Conservation (phyloP, 352 stramenopile species). For the Globisporangium okanoganense region DNA sequence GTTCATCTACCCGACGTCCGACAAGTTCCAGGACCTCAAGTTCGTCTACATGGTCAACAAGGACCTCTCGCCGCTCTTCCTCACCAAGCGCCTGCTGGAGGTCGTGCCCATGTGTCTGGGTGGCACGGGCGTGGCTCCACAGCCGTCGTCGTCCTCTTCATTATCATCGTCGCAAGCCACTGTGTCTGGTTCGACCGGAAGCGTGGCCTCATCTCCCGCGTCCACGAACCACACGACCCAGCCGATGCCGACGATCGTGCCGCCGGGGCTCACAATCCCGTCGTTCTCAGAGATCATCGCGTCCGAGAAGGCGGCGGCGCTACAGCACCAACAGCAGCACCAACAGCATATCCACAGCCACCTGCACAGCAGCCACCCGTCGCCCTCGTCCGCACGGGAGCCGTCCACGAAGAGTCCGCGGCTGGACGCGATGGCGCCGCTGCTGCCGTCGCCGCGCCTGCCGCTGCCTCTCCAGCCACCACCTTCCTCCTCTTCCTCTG, state of each 20-base stretch:
- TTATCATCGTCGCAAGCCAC: not conserved
- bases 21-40: constrained; percentile 83
- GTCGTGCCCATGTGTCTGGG: constrained; percentile 43
- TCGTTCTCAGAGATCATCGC: constrained; percentile 20
- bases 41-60: constrained; percentile 90
- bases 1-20: constrained; percentile 80
- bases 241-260: constrained; percentile 13
- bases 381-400: constrained; percentile 2
- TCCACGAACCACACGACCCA: constrained; percentile 12
- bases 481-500: constrained; percentile 1
- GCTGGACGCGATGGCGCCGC: constrained; percentile 3
- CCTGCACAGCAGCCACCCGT: constrained; percentile 2
- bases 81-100: constrained; percentile 77
- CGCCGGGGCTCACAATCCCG: constrained; percentile 16
- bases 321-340: constrained; percentile 16
- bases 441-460: constrained; percentile 4
- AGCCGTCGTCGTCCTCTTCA: constrained; percentile 22
- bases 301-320: constrained; percentile 13
- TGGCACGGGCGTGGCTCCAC: constrained; percentile 28
- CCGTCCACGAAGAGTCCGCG: constrained; percentile 9
- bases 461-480: not conserved
- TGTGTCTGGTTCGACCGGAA: not conserved
- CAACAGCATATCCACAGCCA: constrained; percentile 23
- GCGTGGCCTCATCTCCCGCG: constrained; percentile 15
- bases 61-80: constrained; percentile 61